Evolutionary conservation across 108 stramenopile species (phyloP), one percentile per base, ranked within the genome.

Genomic region (Epithemia pelagica): DNA sequence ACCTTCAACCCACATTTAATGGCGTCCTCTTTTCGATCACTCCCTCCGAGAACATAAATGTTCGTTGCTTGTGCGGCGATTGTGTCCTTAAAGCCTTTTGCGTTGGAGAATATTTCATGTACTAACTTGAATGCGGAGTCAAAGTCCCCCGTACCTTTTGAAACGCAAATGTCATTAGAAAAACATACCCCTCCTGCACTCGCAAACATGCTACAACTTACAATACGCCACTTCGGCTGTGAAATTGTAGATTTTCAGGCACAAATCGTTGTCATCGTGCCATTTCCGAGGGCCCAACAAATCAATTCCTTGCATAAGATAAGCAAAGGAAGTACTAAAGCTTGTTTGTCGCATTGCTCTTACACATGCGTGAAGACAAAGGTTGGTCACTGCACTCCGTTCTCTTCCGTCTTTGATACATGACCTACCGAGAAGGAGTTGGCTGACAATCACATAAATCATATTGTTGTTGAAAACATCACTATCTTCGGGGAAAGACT

Each of bases 211-310:
- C 15, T 46, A 46, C 37, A 46, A 46, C 37, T 5, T 37, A 23
- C 56, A 58, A n/a, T 58, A 58, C 25, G 29, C 30, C n/a, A 75
- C 61, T 61, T 84, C 78, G 3, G 83, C 83, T 18, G 77, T 71
- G 20, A 75, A 74, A 64, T 82, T 81, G 67, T 78, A 73, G 10
- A 90, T 56, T 24, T 54, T 63, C n/a, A 90, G 58, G 19, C 69
- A 78, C 2, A 90, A 71, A 59, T 77, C 76, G 62, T 87, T 87
- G 22, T 71, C 61, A 20, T 74, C 78, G 30, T 59, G 30, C 89
- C 89, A 90, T 32, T 30, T 8, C 8, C 26, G 22, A 5, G 21
- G 26, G 58, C 79, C 53, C n/a, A 86, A 74, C 31, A 84, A 53
- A 10, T 70, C 67, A 5, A 85, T 75, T 20, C 78, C 88, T 52